phyloP scores from a whole-genome alignment of 2,329 filamentous ascomycete genomes.

The Magnaporthales sp. region DNA sequence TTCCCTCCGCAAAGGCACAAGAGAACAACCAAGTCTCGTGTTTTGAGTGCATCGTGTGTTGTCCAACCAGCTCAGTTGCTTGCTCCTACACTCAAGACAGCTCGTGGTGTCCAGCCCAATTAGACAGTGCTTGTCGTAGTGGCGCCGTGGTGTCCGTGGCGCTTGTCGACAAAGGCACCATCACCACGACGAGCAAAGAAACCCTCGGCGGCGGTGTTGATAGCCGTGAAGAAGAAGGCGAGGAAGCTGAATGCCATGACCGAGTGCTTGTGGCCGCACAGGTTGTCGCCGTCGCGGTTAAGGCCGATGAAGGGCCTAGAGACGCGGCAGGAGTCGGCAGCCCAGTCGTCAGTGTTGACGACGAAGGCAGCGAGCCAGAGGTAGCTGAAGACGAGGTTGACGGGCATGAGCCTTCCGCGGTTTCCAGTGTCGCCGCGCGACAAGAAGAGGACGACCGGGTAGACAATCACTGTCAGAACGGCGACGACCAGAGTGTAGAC shows the following conservation, averaged over 20 bases:
- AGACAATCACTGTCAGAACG: conserved; percentile 2
- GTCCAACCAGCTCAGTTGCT: not conserved
- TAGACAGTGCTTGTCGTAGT: not conserved
- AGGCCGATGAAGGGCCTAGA: not conserved
- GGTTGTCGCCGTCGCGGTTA: not conserved
- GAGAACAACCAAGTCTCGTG: not conserved
- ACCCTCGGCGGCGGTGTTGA: not conserved
- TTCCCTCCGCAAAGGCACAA: not conserved
- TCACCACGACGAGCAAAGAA: not conserved
- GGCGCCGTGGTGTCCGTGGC: not conserved
- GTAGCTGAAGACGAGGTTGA: conserved; percentile 6
- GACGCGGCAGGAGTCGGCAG: not conserved
- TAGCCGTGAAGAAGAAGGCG: conserved; percentile 4
- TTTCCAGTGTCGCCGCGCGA: not conserved
- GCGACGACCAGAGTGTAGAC: conserved; percentile 2
- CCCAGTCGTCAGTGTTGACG: conserved; percentile 1
- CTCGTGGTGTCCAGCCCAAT: not conserved
- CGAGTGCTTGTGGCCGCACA: conserved; percentile 4
- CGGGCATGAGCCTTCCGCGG: conserved; percentile 4
- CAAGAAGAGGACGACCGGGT: conserved; percentile 3
- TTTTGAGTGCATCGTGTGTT: not conserved
- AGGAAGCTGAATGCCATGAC: conserved; percentile 5
- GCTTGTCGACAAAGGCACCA: not conserved
- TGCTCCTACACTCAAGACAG: not conserved
- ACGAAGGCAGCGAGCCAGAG: conserved; percentile 5